phyloP scores from a whole-genome alignment of 768 basidiomycete species.

The Leccinum uliginosum region DNA sequence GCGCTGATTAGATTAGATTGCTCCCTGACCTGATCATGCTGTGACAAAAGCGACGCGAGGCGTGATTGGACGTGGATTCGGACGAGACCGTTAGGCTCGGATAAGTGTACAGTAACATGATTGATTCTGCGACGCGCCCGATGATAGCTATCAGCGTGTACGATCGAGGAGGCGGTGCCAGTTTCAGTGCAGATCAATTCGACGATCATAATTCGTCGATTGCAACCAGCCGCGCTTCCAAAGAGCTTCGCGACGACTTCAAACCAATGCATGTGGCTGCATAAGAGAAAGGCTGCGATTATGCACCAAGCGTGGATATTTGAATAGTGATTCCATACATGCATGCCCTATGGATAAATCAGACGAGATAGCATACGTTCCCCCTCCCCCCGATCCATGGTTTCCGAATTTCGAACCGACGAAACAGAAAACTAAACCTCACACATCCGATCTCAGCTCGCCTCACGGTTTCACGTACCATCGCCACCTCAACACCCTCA shows the following conservation, averaged over 20 bases:
- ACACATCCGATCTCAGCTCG: neutral
- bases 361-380: slow-evolving; percentile 7
- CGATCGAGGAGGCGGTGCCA: neutral
- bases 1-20: too few species aligned
- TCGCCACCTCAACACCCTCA: slow-evolving; percentile 28
- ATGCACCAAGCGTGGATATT: slow-evolving; percentile 1
- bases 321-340: slow-evolving; percentile 9
- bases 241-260: too few species aligned
- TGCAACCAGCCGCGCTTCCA: neutral
- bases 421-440: neutral
- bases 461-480: slow-evolving; percentile 15
- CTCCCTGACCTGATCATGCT: too few species aligned
- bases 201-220: neutral
- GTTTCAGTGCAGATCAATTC: neutral
- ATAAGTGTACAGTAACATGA: neutral
- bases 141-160: neutral
- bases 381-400: neutral
- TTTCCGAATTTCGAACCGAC: too few species aligned
- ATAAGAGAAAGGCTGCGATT: neutral
- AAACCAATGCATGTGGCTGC: neutral
- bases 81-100: too few species aligned
- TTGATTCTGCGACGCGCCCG: neutral
- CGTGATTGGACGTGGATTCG: too few species aligned
- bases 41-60: too few species aligned
- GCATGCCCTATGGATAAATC: slow-evolving; percentile 13